phyloP scores from a whole-genome alignment of 176 grass and related monocot genomes.

The Areca catechu region DNA sequence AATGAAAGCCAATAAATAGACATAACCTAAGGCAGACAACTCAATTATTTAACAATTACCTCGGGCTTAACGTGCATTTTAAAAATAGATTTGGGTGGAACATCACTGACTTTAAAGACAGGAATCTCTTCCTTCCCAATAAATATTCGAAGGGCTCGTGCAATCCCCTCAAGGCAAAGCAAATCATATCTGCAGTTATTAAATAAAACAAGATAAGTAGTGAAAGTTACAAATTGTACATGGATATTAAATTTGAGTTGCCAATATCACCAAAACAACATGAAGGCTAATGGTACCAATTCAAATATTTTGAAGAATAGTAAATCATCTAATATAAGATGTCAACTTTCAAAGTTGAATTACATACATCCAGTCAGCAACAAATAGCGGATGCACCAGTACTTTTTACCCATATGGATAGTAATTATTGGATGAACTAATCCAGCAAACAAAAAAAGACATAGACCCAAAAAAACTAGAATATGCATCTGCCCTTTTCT shows the following conservation, averaged over 20 bases:
- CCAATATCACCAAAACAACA: no score
- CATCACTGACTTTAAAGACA: constrained; percentile 38
- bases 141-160: constrained; percentile 74
- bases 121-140: constrained; percentile 49
- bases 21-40: no score
- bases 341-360: no score
- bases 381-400: no score
- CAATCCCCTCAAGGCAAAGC: constrained; percentile 85
- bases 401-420: no score
- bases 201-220: constrained; percentile 4
- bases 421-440: no score
- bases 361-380: no score
- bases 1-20: neutral
- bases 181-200: constrained; percentile 73
- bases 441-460: neutral
- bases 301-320: neutral
- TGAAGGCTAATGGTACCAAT: neutral
- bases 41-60: constrained; percentile 31
- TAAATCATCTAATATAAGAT: no score
- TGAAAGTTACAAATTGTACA: neutral
- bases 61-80: constrained; percentile 68
- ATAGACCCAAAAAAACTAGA: no score
- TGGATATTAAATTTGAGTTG: no score
- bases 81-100: constrained; percentile 41
- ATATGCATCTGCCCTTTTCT: no score